Evolutionary conservation across 805 yeast genomes (phyloP).

Genomic region (Candida coleopterorum): DNA sequence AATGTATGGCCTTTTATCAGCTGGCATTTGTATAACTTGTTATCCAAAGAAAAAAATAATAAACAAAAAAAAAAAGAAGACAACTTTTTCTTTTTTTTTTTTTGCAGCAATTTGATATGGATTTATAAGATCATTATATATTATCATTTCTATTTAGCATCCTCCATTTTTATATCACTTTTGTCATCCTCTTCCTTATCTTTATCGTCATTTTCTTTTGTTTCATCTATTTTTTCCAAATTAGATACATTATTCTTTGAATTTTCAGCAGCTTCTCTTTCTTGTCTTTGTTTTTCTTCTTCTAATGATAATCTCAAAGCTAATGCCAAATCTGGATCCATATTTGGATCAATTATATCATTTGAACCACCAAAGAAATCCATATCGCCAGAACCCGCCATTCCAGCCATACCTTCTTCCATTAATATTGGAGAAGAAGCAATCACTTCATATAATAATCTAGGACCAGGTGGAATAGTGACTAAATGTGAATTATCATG

Average conservation of each 20-base stretch:
- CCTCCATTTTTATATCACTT: conserved; percentile 16
- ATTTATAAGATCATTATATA: conserved; percentile 1
- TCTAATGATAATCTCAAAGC: conserved; percentile 92
- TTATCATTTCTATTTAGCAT: conserved; percentile 4
- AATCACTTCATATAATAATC: conserved; percentile 75
- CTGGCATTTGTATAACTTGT: neutral
- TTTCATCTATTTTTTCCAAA: conserved; percentile 31
- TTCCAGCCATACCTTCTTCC: conserved; percentile 55
- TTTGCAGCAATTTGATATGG: conserved; percentile 1
- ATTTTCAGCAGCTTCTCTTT: conserved; percentile 51
- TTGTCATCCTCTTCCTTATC: conserved; percentile 10
- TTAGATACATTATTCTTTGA: conserved; percentile 18
- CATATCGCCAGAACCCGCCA: conserved; percentile 35
- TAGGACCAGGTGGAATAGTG: conserved; percentile 85
- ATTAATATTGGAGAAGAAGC: conserved; percentile 70
- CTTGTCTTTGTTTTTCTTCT: conserved; percentile 91
- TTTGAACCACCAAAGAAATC: conserved; percentile 38
- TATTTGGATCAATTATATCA: conserved; percentile 64
- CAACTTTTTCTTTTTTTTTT: too few species aligned
- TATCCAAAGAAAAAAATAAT: too few species aligned
- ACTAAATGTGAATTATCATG: conserved; percentile 79
- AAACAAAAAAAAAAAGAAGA: neutral
- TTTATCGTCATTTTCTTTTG: conserved; percentile 13
- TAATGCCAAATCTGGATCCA: conserved; percentile 96
- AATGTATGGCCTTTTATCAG: neutral